Conservation (phyloP, 2,329 filamentous ascomycete genomes). For the Apiospora marii region DNA sequence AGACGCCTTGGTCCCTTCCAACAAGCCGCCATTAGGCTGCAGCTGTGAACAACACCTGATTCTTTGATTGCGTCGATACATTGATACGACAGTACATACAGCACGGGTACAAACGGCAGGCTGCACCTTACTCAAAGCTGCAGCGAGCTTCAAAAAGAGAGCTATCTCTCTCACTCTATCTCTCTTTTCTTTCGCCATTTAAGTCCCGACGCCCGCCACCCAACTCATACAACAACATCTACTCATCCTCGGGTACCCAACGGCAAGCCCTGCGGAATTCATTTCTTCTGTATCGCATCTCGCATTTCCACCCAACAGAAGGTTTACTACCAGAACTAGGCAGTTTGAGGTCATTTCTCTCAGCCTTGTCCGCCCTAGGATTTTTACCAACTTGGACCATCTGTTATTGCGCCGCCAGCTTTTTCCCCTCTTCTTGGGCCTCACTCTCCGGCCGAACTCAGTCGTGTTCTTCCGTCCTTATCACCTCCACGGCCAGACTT, state of each 20-base stretch:
- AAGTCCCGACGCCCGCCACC: neutral
- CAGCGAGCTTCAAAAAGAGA: constrained; percentile 11
- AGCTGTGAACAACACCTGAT: neutral
- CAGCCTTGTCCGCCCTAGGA: constrained; percentile 14
- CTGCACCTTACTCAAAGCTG: constrained; percentile 20
- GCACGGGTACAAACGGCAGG: neutral
- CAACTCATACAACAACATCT: neutral
- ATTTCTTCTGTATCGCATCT: neutral
- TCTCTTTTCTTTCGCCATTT: neutral
- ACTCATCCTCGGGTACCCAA: neutral
- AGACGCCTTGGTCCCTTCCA: neutral
- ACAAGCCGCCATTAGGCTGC: neutral
- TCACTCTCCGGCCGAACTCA: neutral
- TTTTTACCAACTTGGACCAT: constrained; percentile 18
- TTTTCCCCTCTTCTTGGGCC: constrained; percentile 14
- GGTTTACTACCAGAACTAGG: neutral
- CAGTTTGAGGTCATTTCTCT: constrained; percentile 13
- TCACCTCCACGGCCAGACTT: constrained; percentile 3
- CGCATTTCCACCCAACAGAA: neutral
- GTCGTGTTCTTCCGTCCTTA: neutral
- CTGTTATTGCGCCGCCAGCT: constrained; percentile 1
- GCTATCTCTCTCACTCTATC: neutral
- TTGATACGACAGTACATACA: neutral
- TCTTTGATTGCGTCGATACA: neutral
- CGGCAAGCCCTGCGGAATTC: constrained; percentile 11